Base-by-base conservation (phyloP, 2,329 filamentous ascomycete species). In the Aspergillus neoniger region DNA sequence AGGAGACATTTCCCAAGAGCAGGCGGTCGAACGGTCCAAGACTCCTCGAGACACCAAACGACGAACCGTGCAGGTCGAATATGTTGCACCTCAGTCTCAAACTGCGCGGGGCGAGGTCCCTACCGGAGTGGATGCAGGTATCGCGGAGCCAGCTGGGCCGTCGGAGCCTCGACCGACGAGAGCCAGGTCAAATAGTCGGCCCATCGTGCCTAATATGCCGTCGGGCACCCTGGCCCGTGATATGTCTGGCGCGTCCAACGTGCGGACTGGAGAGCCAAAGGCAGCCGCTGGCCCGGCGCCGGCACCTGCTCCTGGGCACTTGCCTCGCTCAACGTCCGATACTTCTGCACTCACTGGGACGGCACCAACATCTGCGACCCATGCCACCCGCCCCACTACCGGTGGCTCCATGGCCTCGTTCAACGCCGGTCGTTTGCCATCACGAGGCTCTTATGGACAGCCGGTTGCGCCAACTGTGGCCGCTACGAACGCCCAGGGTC, bases 11-110 rank as follows among this genome's bases (percentile, higher is more conserved):
- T 90, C 92, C 57, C 81, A 83, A 38, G 86, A 90, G 41, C 81
- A 85, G 6, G 86, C 89, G 63, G 79, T 81, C 47, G 80, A 86
- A 30, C 88, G 88, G 70, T 84, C 86, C 44, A 90, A 91, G 74
- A 79, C 83, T 7, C 77, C 81, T 32, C 89, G 92, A 67, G 93
- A 97, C 73, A 90, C 90, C 70, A 98, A 98, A 79, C 88, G 95
- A 59, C 87, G 93, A 69, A 99, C 95, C 0, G 92, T 99, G 0
- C 95, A 99, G 78, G 91, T 99, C 63, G 95, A 99, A 80, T 99
- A 99, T 76, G 95, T 98, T 59, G 91, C 93, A 19, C 95, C 95
- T 23, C 88, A 89, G 25, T 96, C 92, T 5, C 88, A 94, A 72
- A 97, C 94, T 0, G 85, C 89, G 63, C 86, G 94, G 65, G 92